Base-by-base conservation (phyloP, 352 stramenopile genomes). In the Blastocystis hominis region DNA sequence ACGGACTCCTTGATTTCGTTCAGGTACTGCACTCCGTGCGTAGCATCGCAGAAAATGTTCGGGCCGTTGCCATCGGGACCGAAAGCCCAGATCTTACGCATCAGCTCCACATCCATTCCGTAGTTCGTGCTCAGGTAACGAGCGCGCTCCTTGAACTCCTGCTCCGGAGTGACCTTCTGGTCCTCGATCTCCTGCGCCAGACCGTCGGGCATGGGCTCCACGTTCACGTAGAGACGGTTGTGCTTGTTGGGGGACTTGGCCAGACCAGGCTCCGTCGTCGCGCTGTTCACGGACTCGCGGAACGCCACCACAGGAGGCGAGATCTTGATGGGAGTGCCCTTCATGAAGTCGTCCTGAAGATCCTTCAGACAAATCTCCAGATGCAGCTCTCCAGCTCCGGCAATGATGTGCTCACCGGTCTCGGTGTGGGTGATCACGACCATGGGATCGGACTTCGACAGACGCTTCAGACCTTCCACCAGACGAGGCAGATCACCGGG, bases 211-310 rank as follows among this genome's bases (percentile, higher is more conserved):
- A 99, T 90, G 70, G 94, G 91, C 50, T 91, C 88, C 55, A 93
- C 95, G 76, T 97, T 94, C 89, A 96, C 94, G 92, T 98, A 98
- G 34, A 99, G 93, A 95, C 96, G 94, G 92, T 99, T 99, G 94
- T 99, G 96, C 93, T 99, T 99, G 95, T 99, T 99, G 59, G 96
- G 95, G 89, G 96, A 98, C 94, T 99, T 99, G 86, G 96, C 97
- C 88, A 99, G 91, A 90, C 94, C 97, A 86, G 94, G 97, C 91
- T 97, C 94, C 6, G 47, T 15, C 87, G 96, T 98, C 88, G 97
- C 94, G 24, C 89, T 93, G 54, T 92, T 96, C 89, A 98, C 94
- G 64, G 96, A 99, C 92, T 99, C 97, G 92, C 96, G 94, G 95
- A 98, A 99, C 50, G 96, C 97, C 55, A 99, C 97, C 78, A 99